A percentile compares a stretch with the other conserved stretches of the same genome.
Conservation (phyloP, 176 grass and related monocot genomes). For the Avena eriantha region DNA sequence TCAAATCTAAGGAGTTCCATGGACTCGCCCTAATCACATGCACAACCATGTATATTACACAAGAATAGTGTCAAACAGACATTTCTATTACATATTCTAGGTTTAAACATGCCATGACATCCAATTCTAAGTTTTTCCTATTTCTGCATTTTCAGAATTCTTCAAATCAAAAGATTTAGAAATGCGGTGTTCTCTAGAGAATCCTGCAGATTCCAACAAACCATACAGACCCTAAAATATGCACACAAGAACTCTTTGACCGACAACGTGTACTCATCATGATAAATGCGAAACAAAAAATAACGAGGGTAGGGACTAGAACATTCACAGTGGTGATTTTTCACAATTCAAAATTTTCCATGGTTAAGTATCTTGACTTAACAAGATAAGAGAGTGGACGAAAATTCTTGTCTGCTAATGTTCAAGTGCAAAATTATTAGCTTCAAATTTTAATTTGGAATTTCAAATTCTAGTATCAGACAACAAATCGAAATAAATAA, state of each 20-base stretch:
- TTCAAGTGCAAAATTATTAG: background rate
- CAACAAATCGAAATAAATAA: slow-evolving; percentile 18
- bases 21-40: slow-evolving; percentile 1
- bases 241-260: background rate
- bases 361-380: slow-evolving; percentile 1
- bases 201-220: background rate
- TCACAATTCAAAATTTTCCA: background rate
- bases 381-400: background rate
- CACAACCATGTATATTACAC: background rate
- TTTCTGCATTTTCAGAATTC: background rate
- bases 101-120: background rate
- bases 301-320: background rate
- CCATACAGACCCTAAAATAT: background rate
- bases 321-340: slow-evolving; percentile 10
- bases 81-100: background rate
- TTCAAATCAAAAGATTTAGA: background rate
- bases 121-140: background rate
- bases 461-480: slow-evolving; percentile 1
- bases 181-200: background rate
- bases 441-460: background rate
- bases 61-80: background rate
- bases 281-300: background rate
- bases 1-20: background rate
- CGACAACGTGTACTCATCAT: background rate
- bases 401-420: background rate